Conservation (phyloP, 306 rosid genomes). For the Senna tora region DNA sequence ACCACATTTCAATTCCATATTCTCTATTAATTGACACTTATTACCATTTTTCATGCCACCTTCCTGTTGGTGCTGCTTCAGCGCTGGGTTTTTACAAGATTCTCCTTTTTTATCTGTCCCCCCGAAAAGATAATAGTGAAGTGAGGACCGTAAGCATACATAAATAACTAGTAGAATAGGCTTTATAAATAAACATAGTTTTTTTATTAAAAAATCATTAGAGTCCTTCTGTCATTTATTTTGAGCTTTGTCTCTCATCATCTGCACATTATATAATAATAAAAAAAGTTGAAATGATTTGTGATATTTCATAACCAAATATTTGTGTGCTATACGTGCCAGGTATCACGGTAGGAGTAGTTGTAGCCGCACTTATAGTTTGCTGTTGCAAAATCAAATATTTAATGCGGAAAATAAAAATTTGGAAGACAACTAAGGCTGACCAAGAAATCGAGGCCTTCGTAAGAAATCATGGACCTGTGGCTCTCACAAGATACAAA, state of each 20-base stretch:
- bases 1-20: background rate
- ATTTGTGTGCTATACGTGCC: background rate
- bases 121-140: background rate
- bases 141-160: background rate
- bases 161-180: background rate
- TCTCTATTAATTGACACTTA: background rate
- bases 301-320: background rate
- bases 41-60: background rate
- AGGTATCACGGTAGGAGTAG: background rate
- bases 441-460: constrained; percentile 43
- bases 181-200: background rate
- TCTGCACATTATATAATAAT: background rate
- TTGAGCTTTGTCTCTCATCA: background rate
- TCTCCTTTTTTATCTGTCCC: background rate
- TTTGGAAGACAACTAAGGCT: background rate
- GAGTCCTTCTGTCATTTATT: background rate
- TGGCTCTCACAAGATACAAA: constrained; percentile 40
- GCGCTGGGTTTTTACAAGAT: too few relatives aligned
- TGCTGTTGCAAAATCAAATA: background rate
- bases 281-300: background rate
- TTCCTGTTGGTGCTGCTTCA: background rate
- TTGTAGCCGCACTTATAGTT: background rate
- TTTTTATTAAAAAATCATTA: background rate
- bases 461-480: constrained; percentile 38
- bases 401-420: background rate